Conservation (phyloP, 1,139 yeast genomes). For the Protomyces macrosporus region DNA sequence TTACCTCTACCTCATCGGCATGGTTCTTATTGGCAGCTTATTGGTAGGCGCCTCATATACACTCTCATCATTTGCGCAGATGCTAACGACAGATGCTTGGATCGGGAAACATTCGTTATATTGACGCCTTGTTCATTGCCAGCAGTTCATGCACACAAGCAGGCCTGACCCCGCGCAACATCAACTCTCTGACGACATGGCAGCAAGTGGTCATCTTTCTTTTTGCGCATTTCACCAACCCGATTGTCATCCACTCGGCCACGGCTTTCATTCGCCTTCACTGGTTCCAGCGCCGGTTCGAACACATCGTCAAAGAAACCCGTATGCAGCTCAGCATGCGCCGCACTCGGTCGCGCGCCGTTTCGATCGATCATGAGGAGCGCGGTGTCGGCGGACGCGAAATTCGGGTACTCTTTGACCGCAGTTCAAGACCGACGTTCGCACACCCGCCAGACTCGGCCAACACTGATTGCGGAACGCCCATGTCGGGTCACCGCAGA, state of each 20-base stretch:
- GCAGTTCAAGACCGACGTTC: not conserved
- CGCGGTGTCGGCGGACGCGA: conserved; percentile 28
- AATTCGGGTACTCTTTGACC: conserved; percentile 27
- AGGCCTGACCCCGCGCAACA: conserved; percentile 74
- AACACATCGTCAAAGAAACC: conserved; percentile 58
- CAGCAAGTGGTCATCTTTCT: conserved; percentile 60
- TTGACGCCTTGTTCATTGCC: conserved; percentile 73
- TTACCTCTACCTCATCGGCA: conserved; percentile 17
- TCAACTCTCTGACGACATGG: conserved; percentile 57
- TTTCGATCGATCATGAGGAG: conserved; percentile 19
- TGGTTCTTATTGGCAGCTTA: conserved; percentile 15
- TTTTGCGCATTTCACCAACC: conserved; percentile 65
- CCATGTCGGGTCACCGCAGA: not conserved
- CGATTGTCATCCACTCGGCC: conserved; percentile 80
- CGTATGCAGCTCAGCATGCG: conserved; percentile 73
- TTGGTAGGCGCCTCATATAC: not conserved
- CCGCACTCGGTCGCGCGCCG: conserved; percentile 49
- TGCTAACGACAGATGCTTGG: conserved; percentile 4
- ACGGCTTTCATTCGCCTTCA: conserved; percentile 74
- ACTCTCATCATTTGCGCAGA: not conserved
- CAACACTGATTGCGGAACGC: not conserved
- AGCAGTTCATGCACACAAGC: conserved; percentile 83
- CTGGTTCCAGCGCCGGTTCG: conserved; percentile 86
- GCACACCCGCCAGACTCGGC: not conserved
- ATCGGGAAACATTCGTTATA: conserved; percentile 51